Evolutionary conservation across 192 early-diverging fungal genomes (phyloP), one percentile per base, ranked within the genome.

Genomic region (Helicostylum pulchrum): DNA sequence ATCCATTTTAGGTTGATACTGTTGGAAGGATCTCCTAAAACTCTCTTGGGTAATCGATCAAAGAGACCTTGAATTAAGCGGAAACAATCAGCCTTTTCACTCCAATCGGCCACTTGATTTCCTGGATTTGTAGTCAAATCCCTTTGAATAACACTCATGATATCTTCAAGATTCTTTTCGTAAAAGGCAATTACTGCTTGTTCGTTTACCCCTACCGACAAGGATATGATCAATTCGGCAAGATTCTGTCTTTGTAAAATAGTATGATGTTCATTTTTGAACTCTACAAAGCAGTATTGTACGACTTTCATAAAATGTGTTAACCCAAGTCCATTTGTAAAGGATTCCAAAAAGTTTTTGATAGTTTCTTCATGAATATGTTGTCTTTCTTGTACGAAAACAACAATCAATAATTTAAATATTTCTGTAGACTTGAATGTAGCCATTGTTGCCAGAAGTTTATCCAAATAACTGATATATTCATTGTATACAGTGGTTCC

Each of bases 321-420:
- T 0, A 67, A 51, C 2, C 67, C 64, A 7, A 80, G 50, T 21
- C 75, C 78, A 8, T 69, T 54, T 2, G 78, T 59, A 48, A 77
- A 80, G 6, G 64, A 68, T 0, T 70, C 53, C 4, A 80, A 65
- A 48, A 46, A 47, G 11, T 59, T 61, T 9, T 74, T 70, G 39
- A 84, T 74, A 15, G 62, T 68, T 46, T 75, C 65, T 39, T 64
- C 71, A 39, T 84, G 67, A 1, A 74, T 53, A 53, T 88, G 82
- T 6, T 83, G 72, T 2, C 72, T 61, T 26, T 86, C 80, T 32
- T 82, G 75, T 43, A 85, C 79, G 15, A 88, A 65, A 19, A 85
- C 75, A 3, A 77, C 68, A 34, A 85, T 66, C 12, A 88, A 64
- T 1, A 74, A 52, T 51, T 79, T 79, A 49, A 85, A 81, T 4